Evolutionary conservation across 805 yeast genomes (phyloP).

Genomic region (Scheffersomyces lignosus): DNA sequence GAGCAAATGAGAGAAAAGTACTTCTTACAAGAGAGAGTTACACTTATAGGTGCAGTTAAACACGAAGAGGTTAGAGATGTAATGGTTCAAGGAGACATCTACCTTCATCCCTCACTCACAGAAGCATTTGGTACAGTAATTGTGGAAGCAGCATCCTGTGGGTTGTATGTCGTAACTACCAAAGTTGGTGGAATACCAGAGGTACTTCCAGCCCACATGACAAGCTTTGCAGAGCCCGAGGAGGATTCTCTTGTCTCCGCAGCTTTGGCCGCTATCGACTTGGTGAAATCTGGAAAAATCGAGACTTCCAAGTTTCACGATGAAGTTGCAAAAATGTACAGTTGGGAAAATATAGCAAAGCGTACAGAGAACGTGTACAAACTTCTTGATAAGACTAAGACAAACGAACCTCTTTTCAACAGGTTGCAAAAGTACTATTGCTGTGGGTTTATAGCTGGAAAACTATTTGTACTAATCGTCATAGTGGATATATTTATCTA

Average conservation of each 20-base stretch:
- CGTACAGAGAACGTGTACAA: conserved; percentile 84
- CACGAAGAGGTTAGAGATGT: conserved; percentile 93
- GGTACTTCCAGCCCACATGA: conserved; percentile 90
- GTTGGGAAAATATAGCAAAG: conserved; percentile 86
- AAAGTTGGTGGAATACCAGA: conserved; percentile 98
- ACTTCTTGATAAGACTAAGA: conserved; percentile 36
- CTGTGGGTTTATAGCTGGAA: conserved; percentile 85
- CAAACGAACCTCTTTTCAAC: conserved; percentile 54
- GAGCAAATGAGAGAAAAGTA: conserved; percentile 93
- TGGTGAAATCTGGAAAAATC: conserved; percentile 55
- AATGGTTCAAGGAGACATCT: conserved; percentile 91
- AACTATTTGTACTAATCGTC: conserved; percentile 74
- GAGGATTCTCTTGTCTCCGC: conserved; percentile 78
- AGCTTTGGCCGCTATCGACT: conserved; percentile 65
- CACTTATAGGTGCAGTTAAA: conserved; percentile 78
- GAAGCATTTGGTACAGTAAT: conserved; percentile 98
- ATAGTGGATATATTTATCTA: conserved; percentile 75
- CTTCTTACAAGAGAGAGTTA: conserved; percentile 84
- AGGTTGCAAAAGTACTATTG: conserved; percentile 65
- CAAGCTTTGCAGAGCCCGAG: conserved; percentile 85
- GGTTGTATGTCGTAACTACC: conserved; percentile 89
- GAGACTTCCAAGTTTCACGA: conserved; percentile 78
- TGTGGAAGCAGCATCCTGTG: conserved; percentile 97
- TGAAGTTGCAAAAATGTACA: conserved; percentile 78
- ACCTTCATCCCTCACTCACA: conserved; percentile 88